Conservation (phyloP, 176 grass and related monocot species). For the Phoenix roebelenii region DNA sequence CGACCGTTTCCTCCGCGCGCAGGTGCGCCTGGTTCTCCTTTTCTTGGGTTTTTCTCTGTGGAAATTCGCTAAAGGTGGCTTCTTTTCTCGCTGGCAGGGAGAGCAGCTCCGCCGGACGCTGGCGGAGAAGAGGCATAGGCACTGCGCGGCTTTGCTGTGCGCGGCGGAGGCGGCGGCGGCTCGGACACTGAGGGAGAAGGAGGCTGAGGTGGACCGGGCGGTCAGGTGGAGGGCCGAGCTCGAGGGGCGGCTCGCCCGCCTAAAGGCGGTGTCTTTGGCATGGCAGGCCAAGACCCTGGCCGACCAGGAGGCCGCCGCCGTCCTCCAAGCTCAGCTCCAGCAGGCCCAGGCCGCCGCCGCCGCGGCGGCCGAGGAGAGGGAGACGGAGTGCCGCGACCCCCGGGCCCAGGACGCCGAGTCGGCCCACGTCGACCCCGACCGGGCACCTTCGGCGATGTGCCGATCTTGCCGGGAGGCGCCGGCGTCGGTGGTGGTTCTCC, state of each 20-base stretch:
- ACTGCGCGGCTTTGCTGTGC: constrained; percentile 33
- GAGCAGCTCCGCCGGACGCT: constrained; percentile 50
- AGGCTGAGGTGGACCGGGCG: constrained; percentile 31
- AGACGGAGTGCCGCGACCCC: not conserved
- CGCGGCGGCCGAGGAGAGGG: constrained; percentile 10
- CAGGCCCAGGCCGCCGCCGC: constrained; percentile 26
- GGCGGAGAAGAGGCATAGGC: constrained; percentile 43
- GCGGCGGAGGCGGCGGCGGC: constrained; percentile 30
- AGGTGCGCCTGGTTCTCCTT: constrained; percentile 25
- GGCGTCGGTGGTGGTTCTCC: constrained; percentile 64
- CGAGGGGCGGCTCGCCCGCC: constrained; percentile 45
- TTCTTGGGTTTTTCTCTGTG: too few relatives aligned
- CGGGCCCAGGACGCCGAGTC: constrained; percentile 30
- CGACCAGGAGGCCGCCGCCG: constrained; percentile 38
- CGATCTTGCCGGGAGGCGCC: constrained; percentile 26
- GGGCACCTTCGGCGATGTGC: constrained; percentile 22
- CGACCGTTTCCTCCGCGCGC: constrained; percentile 50
- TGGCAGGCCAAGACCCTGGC: constrained; percentile 69
- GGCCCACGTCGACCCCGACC: constrained; percentile 44
- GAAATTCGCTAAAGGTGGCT: not conserved
- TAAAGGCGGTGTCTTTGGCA: constrained; percentile 53
- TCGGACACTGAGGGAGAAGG: constrained; percentile 45
- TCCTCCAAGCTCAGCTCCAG: constrained; percentile 75
- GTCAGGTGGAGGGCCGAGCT: constrained; percentile 36
- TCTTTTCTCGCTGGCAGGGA: constrained; percentile 18